Base-by-base conservation (phyloP, 352 stramenopile genomes). In the Elongisporangium prolatum region DNA sequence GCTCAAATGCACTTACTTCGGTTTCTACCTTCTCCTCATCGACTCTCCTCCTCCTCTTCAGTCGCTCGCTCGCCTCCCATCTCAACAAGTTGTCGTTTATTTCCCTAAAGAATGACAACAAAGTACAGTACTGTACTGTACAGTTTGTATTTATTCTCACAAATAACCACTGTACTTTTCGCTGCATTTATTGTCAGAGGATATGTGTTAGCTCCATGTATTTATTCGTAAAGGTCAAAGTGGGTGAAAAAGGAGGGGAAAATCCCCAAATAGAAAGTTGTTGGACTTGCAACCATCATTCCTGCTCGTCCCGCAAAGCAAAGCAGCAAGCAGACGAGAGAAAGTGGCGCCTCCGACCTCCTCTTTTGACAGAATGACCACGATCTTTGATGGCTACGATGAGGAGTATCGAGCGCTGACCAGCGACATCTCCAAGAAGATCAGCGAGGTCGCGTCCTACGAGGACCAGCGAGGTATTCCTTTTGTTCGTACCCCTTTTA, bases 311-410 rank as follows among this genome's bases (percentile, higher is more conserved):
- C 14, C 28, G 28, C 47, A 50, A 22, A n/a, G n/a, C n/a, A n/a
- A n/a, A n/a, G n/a, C n/a, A n/a, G 47, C 47, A 50, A 49, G 17
- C 21, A 37, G 10, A 47, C 16, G 10, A 48, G 34, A 54, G n/a
- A 65, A 54, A 52, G 44, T 67, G 54, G 44, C 54, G 56, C 22
- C 60, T 9, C 13, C 47, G 37, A 48, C 52, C 20, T 49, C 54
- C 3, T 24, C 50, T 6, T 9, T 54, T 2, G 63, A 61, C 65
- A 70, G 59, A 51, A 95, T 93, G 84, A 95, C 86, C 63, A 91
- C 84, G 38, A 95, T 93, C 59, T 95, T 95, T 49, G 86, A 95
- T 62, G 80, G 84, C 44, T 95, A 95, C 64, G 86, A 95, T 57
- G 86, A 95, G 69, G 86, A 95, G 63, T 95, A 95, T 58, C 84